These are phyloP conservation scores for Arthrocladium fulminans DNA, from an alignment of 2,329 filamentous ascomycete genomes.

Conservation along the genomic window DNA sequence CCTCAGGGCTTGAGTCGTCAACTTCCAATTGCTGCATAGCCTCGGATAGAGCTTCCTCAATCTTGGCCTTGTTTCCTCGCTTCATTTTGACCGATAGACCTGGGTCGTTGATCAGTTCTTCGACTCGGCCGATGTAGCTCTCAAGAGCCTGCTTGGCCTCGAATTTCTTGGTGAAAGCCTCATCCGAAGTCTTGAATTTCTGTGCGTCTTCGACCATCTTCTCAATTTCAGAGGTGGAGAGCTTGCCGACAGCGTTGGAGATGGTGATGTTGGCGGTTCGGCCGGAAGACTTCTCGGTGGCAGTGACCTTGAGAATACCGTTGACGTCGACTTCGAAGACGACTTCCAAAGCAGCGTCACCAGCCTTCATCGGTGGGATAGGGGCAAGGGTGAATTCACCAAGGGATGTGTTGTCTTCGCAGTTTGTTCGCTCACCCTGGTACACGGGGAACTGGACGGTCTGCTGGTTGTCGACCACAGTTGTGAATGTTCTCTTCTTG, in stretches of 20 bases:
- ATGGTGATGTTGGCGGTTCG: slow-evolving; percentile 99
- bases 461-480: slow-evolving; percentile 62
- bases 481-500: slow-evolving; percentile 86
- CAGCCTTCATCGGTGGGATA: slow-evolving; percentile 76
- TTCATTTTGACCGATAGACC: slow-evolving; percentile 94
- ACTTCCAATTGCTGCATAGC: slow-evolving; percentile 97
- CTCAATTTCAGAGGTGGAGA: slow-evolving; percentile 89
- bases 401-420: slow-evolving; percentile 94
- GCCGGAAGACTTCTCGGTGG: slow-evolving; percentile 96
- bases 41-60: slow-evolving; percentile 91
- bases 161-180: slow-evolving; percentile 98
- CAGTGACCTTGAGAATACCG: slow-evolving; percentile 98
- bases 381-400: slow-evolving; percentile 95
- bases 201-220: slow-evolving; percentile 94
- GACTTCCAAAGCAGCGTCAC: slow-evolving; percentile 92
- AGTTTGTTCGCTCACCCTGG: slow-evolving; percentile 97
- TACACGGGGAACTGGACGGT: slow-evolving; percentile 86
- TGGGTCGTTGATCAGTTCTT: slow-evolving; percentile 97
- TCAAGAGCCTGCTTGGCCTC: slow-evolving; percentile 99
- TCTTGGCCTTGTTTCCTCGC: slow-evolving; percentile 99
- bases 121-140: slow-evolving; percentile 95
- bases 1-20: slow-evolving; percentile 81
- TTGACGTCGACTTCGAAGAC: slow-evolving; percentile 99
- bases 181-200: slow-evolving; percentile 97
- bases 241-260: slow-evolving; percentile 98